These are phyloP conservation scores for Kodamaea restingae DNA, from an alignment of 805 yeast genomes.

Conservation along the genomic window DNA sequence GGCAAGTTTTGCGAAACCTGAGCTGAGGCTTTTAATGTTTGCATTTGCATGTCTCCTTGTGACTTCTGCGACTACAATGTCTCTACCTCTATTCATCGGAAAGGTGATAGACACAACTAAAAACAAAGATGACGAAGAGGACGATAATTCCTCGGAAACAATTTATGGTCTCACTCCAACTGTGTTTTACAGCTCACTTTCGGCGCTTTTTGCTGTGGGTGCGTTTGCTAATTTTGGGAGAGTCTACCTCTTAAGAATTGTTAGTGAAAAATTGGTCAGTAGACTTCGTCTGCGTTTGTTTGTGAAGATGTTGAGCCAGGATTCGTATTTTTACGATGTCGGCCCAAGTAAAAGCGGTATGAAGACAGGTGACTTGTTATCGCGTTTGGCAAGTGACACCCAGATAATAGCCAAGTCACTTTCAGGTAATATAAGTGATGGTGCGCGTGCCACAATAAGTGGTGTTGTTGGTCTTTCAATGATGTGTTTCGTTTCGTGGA, in stretches of 20 bases:
- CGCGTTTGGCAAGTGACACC: conserved; percentile 83
- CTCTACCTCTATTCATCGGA: conserved; percentile 80
- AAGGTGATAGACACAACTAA: conserved; percentile 74
- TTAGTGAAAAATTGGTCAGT: conserved; percentile 87
- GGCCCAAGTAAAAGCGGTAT: conserved; percentile 47
- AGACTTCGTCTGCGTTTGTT: conserved; percentile 74
- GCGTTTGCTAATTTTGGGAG: conserved; percentile 79
- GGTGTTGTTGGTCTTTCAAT: conserved; percentile 84
- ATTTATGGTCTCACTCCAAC: conserved; percentile 55
- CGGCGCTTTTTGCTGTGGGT: conserved; percentile 64
- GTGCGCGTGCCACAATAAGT: conserved; percentile 76
- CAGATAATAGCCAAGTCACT: conserved; percentile 81
- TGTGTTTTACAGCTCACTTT: conserved; percentile 62
- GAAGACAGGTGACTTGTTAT: conserved; percentile 88
- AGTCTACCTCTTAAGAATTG: conserved; percentile 65
- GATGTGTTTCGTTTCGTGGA: conserved; percentile 86
- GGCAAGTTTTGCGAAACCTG: conserved; percentile 16
- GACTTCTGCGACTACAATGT: conserved; percentile 77
- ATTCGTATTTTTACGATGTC: conserved; percentile 82
- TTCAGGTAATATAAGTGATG: conserved; percentile 87
- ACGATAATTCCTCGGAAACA: not conserved
- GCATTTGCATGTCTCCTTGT: conserved; percentile 64
- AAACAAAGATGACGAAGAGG: not conserved
- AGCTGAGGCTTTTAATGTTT: conserved; percentile 15
- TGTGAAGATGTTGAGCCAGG: conserved; percentile 75